Percentiles rank a stretch among this genome's conserved stretches.
Evolutionary conservation across 1,139 yeast species (phyloP).

Genomic region (Zygoascus sp.): DNA sequence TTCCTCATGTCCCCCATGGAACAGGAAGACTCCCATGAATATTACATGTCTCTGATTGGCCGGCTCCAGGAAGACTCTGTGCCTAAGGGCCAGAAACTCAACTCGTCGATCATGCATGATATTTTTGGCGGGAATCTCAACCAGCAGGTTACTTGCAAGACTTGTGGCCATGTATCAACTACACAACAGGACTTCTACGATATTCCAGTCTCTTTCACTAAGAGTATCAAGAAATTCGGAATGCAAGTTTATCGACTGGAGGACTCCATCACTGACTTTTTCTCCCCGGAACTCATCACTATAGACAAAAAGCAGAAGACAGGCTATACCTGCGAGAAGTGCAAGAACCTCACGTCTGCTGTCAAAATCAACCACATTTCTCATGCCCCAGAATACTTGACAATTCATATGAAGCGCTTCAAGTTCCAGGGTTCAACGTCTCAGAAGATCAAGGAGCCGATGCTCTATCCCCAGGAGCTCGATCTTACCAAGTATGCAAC

Average conservation of each 20-base stretch:
- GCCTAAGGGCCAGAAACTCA: slow-evolving; percentile 79
- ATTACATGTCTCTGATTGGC: slow-evolving; percentile 84
- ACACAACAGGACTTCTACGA: slow-evolving; percentile 95
- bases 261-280: slow-evolving; percentile 71
- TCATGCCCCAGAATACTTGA: slow-evolving; percentile 81
- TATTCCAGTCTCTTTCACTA: slow-evolving; percentile 52
- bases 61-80: slow-evolving; percentile 88
- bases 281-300: slow-evolving; percentile 71
- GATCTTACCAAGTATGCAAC: slow-evolving; percentile 64
- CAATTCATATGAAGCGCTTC: slow-evolving; percentile 84
- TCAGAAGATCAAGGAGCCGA: slow-evolving; percentile 82
- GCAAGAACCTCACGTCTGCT: slow-evolving; percentile 74
- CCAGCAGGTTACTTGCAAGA: slow-evolving; percentile 78
- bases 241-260: slow-evolving; percentile 54
- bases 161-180: slow-evolving; percentile 74
- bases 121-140: slow-evolving; percentile 87
- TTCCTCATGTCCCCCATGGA: slow-evolving; percentile 97
- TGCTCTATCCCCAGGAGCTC: slow-evolving; percentile 70
- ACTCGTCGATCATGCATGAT: slow-evolving; percentile 79
- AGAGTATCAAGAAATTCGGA: slow-evolving; percentile 42
- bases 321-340: slow-evolving; percentile 77
- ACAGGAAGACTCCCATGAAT: slow-evolving; percentile 97
- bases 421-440: slow-evolving; percentile 63
- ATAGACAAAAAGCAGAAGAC: slow-evolving; percentile 52
- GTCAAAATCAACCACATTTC: slow-evolving; percentile 68